A percentile compares a stretch with the other conserved stretches of the same genome.
Evolutionary conservation across 2,329 filamentous ascomycete genomes (phyloP).

Genomic region (Colletotrichum melonis): DNA sequence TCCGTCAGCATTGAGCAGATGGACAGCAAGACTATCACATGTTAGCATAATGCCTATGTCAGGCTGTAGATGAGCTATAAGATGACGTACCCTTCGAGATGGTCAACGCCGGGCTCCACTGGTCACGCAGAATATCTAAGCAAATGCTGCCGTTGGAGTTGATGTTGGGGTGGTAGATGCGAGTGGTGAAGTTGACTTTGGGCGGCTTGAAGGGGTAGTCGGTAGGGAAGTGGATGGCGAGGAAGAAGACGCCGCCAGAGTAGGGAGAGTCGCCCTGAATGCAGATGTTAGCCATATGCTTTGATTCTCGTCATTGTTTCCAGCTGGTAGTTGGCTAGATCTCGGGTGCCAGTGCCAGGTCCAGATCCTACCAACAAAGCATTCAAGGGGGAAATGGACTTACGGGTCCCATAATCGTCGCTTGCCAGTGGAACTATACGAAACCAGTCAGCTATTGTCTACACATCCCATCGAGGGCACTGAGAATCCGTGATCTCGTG

Average conservation of each 20-base stretch:
- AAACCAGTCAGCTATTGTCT: slow-evolving; percentile 19
- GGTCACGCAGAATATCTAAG: slow-evolving; percentile 96
- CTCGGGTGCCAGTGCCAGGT: not conserved
- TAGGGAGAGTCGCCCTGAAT: slow-evolving; percentile 92
- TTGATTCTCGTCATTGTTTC: not conserved
- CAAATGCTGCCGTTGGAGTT: slow-evolving; percentile 99
- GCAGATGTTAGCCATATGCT: not conserved
- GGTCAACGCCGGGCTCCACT: slow-evolving; percentile 98
- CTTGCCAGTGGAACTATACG: slow-evolving; percentile 98
- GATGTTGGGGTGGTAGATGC: slow-evolving; percentile 99
- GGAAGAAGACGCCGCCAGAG: slow-evolving; percentile 98
- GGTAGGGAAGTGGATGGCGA: slow-evolving; percentile 98
- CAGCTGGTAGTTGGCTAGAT: not conserved
- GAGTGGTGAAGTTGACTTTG: slow-evolving; percentile 99
- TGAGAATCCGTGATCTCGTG: slow-evolving; percentile 37
- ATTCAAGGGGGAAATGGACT: slow-evolving; percentile 54
- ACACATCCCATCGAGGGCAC: not conserved
- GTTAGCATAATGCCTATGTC: not conserved
- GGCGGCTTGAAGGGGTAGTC: slow-evolving; percentile 99
- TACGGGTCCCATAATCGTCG: slow-evolving; percentile 99
- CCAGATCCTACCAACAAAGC: not conserved
- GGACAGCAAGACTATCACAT: slow-evolving; percentile 82
- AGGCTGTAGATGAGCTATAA: not conserved
- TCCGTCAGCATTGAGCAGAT: slow-evolving; percentile 99
- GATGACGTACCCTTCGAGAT: slow-evolving; percentile 88